Evolutionary conservation across 768 basidiomycete species (phyloP), one percentile per base, ranked within the genome.

Genomic region (Hydnum rufescens): DNA sequence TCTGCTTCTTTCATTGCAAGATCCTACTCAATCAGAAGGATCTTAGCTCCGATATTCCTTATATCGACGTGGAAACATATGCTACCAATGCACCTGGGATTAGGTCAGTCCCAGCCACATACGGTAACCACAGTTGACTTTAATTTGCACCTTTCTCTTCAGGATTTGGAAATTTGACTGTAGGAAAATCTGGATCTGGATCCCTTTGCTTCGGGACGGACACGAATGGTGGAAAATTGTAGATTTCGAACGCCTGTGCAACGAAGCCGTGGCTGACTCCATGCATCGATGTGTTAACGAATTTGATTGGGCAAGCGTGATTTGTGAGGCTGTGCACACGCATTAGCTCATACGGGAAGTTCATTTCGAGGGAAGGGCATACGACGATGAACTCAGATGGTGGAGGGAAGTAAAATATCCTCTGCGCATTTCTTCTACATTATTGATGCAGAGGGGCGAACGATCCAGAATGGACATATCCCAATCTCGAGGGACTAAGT

Each of bases 231-330:
- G 69, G 59, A 54, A 86, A 77, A 3, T 77, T 77, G 53, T 75
- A 77, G 2, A 64, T 55, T 34, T 68, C 64, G 54, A 90, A 81
- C 0, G 76, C 80, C 49, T 67, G 62, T 4, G 63, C 64, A 36
- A 76, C 70, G 58, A 81, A 80, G 3, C 68, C 64, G 62, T 88
- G 73, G 57, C 85, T 78, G 51, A 92, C 88, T 0, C 88, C 88
- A 58, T 92, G 88, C 82, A 92, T 80, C 0, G 87, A 82, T 0
- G 89, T 92, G 60, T 87, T 86, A 19, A 86, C 81, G 58, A 90
- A 85, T 58, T 70, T 74, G 55, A 79, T 53, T 3, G 65, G 32
- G 1, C 65, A 60, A 3, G 58, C 56, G 0, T 64, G 57, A 56
- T 75, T 77, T 25, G 70, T 54, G n/a, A n/a, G n/a, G n/a, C n/a